Conservation (phyloP, 345 rosid genomes). For the Eutrema yunnanense region DNA sequence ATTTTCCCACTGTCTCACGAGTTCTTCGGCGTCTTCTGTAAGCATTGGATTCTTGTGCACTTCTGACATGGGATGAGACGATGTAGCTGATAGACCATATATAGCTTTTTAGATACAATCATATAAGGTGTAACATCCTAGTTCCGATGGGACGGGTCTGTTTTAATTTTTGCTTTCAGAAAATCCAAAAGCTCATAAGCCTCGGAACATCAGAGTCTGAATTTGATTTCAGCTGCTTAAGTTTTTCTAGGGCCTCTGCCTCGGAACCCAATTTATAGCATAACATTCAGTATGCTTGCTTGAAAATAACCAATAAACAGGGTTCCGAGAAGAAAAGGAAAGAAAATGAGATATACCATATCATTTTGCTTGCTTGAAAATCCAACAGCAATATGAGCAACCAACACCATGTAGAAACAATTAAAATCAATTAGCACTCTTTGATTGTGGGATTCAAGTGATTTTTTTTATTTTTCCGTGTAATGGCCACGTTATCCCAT, state of each 20-base stretch:
- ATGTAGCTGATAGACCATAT: slow-evolving; percentile 38
- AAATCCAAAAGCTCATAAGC: too few species aligned
- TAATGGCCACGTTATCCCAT: slow-evolving; percentile 69
- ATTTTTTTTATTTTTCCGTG: slow-evolving; percentile 76
- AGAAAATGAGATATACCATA: slow-evolving; percentile 41
- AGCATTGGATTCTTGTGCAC: slow-evolving; percentile 58
- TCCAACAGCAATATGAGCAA: slow-evolving; percentile 88
- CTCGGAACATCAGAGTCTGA: slow-evolving; percentile 33
- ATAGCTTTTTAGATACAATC: slow-evolving; percentile 19
- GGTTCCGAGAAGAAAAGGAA: slow-evolving; percentile 15
- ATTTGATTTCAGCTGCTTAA: slow-evolving; percentile 59
- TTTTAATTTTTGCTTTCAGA: too few species aligned
- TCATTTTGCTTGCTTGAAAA: slow-evolving; percentile 75
- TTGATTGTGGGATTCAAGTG: slow-evolving; percentile 90
- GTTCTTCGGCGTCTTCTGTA: slow-evolving; percentile 79
- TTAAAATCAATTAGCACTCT: slow-evolving; percentile 75
- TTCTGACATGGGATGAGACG: slow-evolving; percentile 35
- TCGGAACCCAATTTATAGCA: too few species aligned
- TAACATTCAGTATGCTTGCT: too few species aligned
- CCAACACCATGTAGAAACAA: slow-evolving; percentile 64
- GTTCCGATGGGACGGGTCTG: too few species aligned
- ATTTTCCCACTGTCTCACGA: slow-evolving; percentile 86
- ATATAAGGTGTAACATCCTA: too few species aligned
- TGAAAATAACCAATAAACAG: too few species aligned
- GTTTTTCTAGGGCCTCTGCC: slow-evolving; percentile 64